These are phyloP conservation scores for Soucietia sequanensis DNA, from an alignment of 805 yeast species.

Conservation along the genomic window DNA sequence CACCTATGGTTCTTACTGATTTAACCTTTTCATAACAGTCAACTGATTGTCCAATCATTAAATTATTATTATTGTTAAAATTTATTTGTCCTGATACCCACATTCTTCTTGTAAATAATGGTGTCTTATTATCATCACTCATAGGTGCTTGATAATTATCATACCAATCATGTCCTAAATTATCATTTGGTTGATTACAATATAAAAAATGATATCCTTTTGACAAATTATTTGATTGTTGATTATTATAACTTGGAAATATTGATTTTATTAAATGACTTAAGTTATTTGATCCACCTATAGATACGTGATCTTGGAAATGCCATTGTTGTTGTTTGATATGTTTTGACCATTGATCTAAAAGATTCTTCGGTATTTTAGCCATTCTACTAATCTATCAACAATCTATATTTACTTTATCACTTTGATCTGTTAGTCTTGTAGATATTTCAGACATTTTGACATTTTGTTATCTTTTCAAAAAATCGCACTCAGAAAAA, in stretches of 20 bases:
- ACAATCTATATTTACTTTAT: too few relatives aligned
- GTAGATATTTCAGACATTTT: too few relatives aligned
- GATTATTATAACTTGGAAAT: not conserved
- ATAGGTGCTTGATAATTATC: slow-evolving; percentile 74
- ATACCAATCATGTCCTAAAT: slow-evolving; percentile 72
- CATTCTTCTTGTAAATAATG: slow-evolving; percentile 58
- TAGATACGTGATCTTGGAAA: slow-evolving; percentile 18
- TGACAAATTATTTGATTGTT: not conserved
- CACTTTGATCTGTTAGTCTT: too few relatives aligned
- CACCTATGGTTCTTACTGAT: slow-evolving; percentile 32
- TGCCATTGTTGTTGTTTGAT: slow-evolving; percentile 17
- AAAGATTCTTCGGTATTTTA: too few relatives aligned
- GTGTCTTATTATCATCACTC: slow-evolving; percentile 8
- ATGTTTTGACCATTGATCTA: slow-evolving; percentile 21
- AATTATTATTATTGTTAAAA: slow-evolving; percentile 26
- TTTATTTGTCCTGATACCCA: slow-evolving; percentile 75
- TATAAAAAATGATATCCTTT: slow-evolving; percentile 62
- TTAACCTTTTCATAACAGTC: slow-evolving; percentile 54
- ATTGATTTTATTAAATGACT: not conserved
- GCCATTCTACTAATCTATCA: too few relatives aligned
- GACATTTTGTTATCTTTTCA: too few relatives aligned
- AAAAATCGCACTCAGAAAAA: too few relatives aligned
- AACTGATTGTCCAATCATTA: slow-evolving; percentile 37
- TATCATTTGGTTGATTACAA: slow-evolving; percentile 55
- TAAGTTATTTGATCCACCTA: slow-evolving; percentile 17